phyloP scores from a whole-genome alignment of 257 asterid species.

The Salvia rosmarinus region DNA sequence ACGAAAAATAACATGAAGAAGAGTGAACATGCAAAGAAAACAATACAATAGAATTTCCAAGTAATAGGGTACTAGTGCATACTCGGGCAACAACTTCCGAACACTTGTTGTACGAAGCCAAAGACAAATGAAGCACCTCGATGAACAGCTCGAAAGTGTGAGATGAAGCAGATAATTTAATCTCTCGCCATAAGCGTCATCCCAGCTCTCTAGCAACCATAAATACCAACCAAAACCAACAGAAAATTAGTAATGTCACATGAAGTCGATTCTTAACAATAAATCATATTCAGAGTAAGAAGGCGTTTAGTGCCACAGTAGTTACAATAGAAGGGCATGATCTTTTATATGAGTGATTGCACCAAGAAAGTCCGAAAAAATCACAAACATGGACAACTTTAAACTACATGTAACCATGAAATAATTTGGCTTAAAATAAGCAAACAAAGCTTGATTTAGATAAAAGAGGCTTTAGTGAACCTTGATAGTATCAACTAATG shows the following conservation, averaged over 20 bases:
- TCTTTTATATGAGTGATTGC: background rate
- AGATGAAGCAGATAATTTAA: conserved; percentile 82
- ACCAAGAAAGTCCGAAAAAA: conserved; percentile 4
- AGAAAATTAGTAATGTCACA: conserved; percentile 28
- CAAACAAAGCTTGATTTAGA: conserved; percentile 11
- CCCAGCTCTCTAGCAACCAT: conserved; percentile 76
- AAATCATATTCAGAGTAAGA: background rate
- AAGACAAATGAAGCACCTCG: conserved; percentile 95
- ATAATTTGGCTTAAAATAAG: conserved; percentile 6
- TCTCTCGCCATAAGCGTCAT: conserved; percentile 94
- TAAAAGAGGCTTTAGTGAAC: background rate
- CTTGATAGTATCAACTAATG: too few species aligned
- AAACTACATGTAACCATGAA: conserved; percentile 13
- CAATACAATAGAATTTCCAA: conserved; percentile 4
- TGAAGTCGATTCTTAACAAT: background rate
- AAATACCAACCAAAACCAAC: conserved; percentile 33
- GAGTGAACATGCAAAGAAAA: conserved; percentile 11
- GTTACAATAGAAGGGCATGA: background rate
- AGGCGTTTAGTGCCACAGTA: conserved; percentile 5
- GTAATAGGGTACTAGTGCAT: conserved; percentile 45
- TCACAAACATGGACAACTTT: background rate
- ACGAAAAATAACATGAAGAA: conserved; percentile 19
- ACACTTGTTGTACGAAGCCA: conserved; percentile 98
- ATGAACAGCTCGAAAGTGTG: conserved; percentile 98
- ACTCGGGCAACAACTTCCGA: conserved; percentile 97